A percentile compares a stretch with the other conserved stretches of the same genome.
Conservation (phyloP, 768 basidiomycete genomes). For the Mycena rebaudengoi region DNA sequence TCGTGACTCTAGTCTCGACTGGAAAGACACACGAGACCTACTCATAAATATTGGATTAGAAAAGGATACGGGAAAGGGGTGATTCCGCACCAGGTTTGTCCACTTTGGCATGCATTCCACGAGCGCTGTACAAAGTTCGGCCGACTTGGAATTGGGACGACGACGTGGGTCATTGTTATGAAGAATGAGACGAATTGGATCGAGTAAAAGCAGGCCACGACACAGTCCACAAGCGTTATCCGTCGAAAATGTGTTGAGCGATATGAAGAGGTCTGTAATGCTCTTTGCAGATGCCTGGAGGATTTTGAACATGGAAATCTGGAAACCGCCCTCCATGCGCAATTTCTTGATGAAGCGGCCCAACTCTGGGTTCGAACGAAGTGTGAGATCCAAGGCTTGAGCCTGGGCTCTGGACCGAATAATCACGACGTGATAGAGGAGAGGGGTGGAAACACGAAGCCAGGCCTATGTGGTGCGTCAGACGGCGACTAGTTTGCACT, state of each 20-base stretch:
- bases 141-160: neutral
- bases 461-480: no score
- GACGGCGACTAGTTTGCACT: no score
- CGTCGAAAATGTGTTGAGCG: neutral
- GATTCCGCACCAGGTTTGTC: constrained; percentile 2
- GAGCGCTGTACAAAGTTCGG: neutral
- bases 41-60: neutral
- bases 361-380: constrained; percentile 3
- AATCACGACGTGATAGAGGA: constrained; percentile 13
- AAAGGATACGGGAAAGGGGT: no score
- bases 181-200: neutral
- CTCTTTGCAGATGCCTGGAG: neutral
- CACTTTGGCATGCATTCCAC: neutral
- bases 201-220: constrained; percentile 1
- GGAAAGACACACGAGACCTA: no score
- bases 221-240: constrained; percentile 2
- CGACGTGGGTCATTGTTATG: neutral
- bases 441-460: constrained; percentile 18
- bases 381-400: neutral
- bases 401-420: constrained; percentile 16
- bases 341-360: constrained; percentile 12
- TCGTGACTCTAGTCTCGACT: neutral
- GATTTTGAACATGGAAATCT: constrained; percentile 11
- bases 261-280: neutral
- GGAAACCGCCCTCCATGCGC: constrained; percentile 21